Conservation (phyloP, 2,329 filamentous ascomycete genomes). For the Canariomyces notabilis region DNA sequence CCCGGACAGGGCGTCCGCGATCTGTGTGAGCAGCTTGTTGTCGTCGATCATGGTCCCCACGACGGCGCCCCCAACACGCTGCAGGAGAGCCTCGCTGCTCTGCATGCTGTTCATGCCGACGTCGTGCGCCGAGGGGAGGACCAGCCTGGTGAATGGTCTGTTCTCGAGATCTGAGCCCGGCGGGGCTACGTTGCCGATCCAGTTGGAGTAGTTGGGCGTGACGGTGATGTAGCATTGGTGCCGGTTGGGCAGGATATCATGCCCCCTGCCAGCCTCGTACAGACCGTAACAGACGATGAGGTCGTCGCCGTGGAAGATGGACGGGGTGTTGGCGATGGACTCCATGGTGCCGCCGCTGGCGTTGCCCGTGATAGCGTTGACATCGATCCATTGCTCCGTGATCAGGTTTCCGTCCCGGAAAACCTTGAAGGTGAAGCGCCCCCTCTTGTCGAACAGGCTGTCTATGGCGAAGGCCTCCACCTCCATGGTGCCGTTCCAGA, state of each 20-base stretch:
- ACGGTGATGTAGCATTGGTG: slow-evolving; percentile 45
- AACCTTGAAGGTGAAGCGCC: slow-evolving; percentile 40
- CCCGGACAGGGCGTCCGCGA: slow-evolving; percentile 27
- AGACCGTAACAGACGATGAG: slow-evolving; percentile 41
- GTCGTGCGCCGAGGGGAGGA: slow-evolving; percentile 44
- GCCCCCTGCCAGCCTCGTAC: slow-evolving; percentile 43
- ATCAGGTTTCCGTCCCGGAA: slow-evolving; percentile 36
- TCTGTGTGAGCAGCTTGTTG: slow-evolving; percentile 21
- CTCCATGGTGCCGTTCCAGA: slow-evolving; percentile 38
- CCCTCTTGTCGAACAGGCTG: slow-evolving; percentile 38
- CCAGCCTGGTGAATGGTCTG: slow-evolving; percentile 38
- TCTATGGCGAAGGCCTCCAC: slow-evolving; percentile 40
- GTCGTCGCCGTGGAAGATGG: slow-evolving; percentile 27
- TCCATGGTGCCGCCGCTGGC: slow-evolving; percentile 37
- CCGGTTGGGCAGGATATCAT: slow-evolving; percentile 37
- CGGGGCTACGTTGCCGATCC: slow-evolving; percentile 41
- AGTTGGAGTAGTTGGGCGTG: slow-evolving; percentile 36
- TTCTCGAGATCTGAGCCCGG: slow-evolving; percentile 34
- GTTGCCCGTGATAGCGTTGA: slow-evolving; percentile 42
- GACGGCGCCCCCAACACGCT: slow-evolving; percentile 32
- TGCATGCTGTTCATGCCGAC: slow-evolving; percentile 49
- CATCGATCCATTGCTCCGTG: slow-evolving; percentile 39
- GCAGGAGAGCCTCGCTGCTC: slow-evolving; percentile 35
- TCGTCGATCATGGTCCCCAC: slow-evolving; percentile 26
- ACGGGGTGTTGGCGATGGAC: slow-evolving; percentile 30